Base-by-base conservation (phyloP, 2,329 filamentous ascomycete species). In the Ceratocystiopsis brevicomis region DNA sequence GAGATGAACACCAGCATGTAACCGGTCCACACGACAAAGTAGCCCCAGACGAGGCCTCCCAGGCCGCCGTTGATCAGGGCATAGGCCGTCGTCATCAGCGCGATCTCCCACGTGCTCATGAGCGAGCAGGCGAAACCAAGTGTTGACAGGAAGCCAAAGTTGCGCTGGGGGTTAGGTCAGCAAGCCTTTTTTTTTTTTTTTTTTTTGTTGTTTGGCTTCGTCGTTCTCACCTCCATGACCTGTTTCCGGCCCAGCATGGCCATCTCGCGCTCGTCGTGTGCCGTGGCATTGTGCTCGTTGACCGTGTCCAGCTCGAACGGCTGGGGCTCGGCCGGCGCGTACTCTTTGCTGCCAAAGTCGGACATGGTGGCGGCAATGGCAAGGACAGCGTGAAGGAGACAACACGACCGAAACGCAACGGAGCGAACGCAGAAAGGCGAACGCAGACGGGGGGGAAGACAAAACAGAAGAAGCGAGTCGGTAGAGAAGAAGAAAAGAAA, bases 101-200 rank as follows among this genome's bases (percentile, higher is more conserved):
- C 57, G 35, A 62, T 60, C 52, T 73, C 70, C 70, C 69, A 74
- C 0, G 69, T 71, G 40, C 65, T 63, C 50, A 70, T 63, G 34
- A 69, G 59, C 18, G 68, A 65, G 47, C 65, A 66, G n/a, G 64
- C 63, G 46, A 71, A 71, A 6, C 67, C 66, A 13, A 71, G 57
- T 30, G 68, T 70, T 4, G 64, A 64, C 44, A 67, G 50, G 50
- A 66, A 66, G 11, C 62, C 59, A 50, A 71, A 71, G 52, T 66
- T 67, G 44, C 67, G 56, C 59, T 66, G 21, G 13, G 32, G 32
- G 32, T 14, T n/a, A 15, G 6, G 38, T 32, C 33, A n/a, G 21
- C 19, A 21, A 6, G 19, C 19, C 6, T 6, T 21, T 21, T 21
- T 21, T 4, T 6, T 21, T 6, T 4, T 21, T 21, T 21, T 21